phyloP scores from a whole-genome alignment of 306 rosid species.

The Pterocarpus macrocarpus region DNA sequence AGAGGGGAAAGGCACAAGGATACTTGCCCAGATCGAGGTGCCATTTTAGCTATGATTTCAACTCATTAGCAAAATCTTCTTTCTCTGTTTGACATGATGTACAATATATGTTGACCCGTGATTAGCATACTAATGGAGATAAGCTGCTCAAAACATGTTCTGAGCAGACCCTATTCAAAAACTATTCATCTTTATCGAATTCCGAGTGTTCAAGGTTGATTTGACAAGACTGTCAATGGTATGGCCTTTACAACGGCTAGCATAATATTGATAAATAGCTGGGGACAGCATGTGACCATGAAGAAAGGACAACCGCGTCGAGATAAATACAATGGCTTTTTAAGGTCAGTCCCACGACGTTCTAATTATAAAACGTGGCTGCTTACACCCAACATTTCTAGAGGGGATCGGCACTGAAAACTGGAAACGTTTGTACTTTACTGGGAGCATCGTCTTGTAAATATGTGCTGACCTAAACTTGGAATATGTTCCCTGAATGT shows the following conservation, averaged over 20 bases:
- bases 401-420: background rate
- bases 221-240: background rate
- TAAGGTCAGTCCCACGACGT: too few relatives aligned
- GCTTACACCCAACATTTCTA: background rate
- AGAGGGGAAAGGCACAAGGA: too few relatives aligned
- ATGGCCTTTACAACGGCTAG: too few relatives aligned
- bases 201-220: slow-evolving; percentile 7
- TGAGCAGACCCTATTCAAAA: background rate
- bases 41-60: background rate
- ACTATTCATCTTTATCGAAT: background rate
- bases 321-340: too few relatives aligned
- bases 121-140: background rate
- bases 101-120: background rate
- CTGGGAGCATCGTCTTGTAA: background rate
- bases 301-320: too few relatives aligned
- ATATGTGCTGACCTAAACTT: background rate
- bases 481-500: background rate
- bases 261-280: too few relatives aligned
- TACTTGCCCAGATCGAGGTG: too few relatives aligned
- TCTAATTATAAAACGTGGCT: too few relatives aligned
- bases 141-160: background rate
- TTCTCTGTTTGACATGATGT: background rate
- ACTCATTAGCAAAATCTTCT: background rate
- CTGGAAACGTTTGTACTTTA: background rate
- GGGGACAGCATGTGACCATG: too few relatives aligned